Evolutionary conservation across 257 asterid species (phyloP).

Genomic region (Ajuga chamaepitys): DNA sequence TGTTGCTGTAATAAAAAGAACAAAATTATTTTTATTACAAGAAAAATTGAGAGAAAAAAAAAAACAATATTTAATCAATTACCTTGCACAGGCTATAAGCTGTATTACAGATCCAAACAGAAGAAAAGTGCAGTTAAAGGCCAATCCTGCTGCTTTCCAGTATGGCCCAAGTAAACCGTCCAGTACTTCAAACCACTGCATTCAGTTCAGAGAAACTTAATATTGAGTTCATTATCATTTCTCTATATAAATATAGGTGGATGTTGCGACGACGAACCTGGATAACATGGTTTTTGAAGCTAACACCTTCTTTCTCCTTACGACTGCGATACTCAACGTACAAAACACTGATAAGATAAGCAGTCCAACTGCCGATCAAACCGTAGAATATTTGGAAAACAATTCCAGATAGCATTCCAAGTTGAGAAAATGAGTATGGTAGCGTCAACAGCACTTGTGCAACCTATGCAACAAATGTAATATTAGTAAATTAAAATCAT

Average conservation of each 20-base stretch:
- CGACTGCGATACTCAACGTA: constrained; percentile 73
- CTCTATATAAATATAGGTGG: background rate
- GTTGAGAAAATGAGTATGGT: constrained; percentile 86
- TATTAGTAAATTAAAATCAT: background rate
- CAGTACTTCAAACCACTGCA: constrained; percentile 84
- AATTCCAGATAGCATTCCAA: constrained; percentile 71
- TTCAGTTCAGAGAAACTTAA: background rate
- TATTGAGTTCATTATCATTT: background rate
- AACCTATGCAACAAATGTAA: too few species aligned
- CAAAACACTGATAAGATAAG: constrained; percentile 70
- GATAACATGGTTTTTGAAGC: constrained; percentile 84
- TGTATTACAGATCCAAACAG: constrained; percentile 78
- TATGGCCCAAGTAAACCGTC: constrained; percentile 83
- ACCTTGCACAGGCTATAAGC: constrained; percentile 94
- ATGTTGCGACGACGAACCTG: constrained; percentile 34
- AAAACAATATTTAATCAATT: background rate
- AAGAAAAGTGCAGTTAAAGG: constrained; percentile 81
- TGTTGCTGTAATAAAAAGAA: constrained; percentile 38
- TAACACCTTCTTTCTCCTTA: constrained; percentile 73
- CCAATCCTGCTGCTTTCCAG: constrained; percentile 80
- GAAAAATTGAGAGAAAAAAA: background rate
- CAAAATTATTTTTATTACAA: background rate
- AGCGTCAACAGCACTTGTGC: constrained; percentile 86
- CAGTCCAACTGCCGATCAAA: constrained; percentile 80
- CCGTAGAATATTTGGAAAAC: constrained; percentile 70